These are phyloP conservation scores for Xylaria scruposa DNA, from an alignment of 495 filamentous ascomycete genomes.

Conservation along the genomic window DNA sequence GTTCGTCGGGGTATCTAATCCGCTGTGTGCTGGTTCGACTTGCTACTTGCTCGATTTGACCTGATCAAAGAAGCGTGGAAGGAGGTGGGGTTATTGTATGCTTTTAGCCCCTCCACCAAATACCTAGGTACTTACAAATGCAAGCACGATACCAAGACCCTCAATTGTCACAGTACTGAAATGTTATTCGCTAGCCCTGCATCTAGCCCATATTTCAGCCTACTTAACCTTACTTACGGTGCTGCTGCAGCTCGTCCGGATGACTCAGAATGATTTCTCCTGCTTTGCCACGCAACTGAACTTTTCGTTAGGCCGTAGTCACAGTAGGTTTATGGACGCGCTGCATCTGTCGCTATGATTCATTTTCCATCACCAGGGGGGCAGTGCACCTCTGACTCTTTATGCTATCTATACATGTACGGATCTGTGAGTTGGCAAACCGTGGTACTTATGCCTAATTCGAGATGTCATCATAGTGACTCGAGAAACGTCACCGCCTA, in stretches of 20 bases:
- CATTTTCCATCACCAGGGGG: slow-evolving; percentile 29
- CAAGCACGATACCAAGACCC: background rate
- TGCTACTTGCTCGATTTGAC: slow-evolving; percentile 8
- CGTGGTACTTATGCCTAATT: background rate
- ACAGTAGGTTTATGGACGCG: background rate
- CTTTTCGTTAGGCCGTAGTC: slow-evolving; percentile 3
- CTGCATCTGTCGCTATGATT: slow-evolving; percentile 31
- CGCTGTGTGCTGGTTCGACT: background rate
- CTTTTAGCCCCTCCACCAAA: background rate
- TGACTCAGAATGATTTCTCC: slow-evolving; percentile 24
- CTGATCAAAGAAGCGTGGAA: slow-evolving; percentile 13
- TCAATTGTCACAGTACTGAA: background rate
- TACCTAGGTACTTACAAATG: background rate
- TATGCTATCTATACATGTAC: too few species aligned
- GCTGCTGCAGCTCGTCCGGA: background rate
- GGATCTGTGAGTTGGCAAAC: background rate
- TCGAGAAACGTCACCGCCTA: background rate
- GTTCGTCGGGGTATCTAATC: slow-evolving; percentile 7
- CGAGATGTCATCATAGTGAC: background rate
- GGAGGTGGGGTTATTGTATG: slow-evolving; percentile 25
- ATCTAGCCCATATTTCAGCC: background rate
- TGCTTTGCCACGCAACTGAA: slow-evolving; percentile 26
- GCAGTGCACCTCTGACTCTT: slow-evolving; percentile 12
- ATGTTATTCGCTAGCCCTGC: background rate
- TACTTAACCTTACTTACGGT: background rate